Evolutionary conservation across 2,329 filamentous ascomycete species (phyloP), one percentile per base, ranked within the genome.

Genomic region (Leptoxyphium fumago): DNA sequence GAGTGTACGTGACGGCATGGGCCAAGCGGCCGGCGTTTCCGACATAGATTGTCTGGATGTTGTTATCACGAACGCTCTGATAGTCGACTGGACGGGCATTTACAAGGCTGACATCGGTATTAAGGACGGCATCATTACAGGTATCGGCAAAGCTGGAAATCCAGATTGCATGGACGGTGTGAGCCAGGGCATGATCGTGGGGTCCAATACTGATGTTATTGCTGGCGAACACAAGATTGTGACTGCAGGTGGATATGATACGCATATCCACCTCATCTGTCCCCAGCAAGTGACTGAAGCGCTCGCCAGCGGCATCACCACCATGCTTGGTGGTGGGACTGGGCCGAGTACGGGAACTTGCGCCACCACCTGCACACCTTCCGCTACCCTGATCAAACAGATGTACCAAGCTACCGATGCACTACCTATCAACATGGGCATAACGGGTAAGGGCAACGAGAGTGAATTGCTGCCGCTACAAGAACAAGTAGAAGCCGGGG

Each of bases 21-120:
- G 87, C 2, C 87, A 94, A 65, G 84, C 86, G 2, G 81, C 80
- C 15, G 86, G 84, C 6, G 73, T 84, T 38, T 65, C 74, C 1
- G 81, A 88, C 54, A 68, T 70, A 2, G 78, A 87, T 17, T 77
- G 77, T 15, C 66, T 94, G 46, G 88, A 94, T 60, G 73, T 88
- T 39, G 84, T 93, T 28, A 77, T 95, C 47, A 84, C 79, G 2
- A 94, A 94, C 55, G 87, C 86, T 8, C 66, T 95, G 50, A 80
- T 95, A 29, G 72, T 94, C 26, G 88, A 95, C 65, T 91, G 82
- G 74, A 80, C 75, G 1, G 88, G 88, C 42, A 94, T 95, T 56
- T 89, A 84, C 70, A 94, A 94, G 67, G 87, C 86, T 6, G 88
- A 95, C 61, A 91, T 95, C 58, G 88, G 88, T 29, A 78, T 94